phyloP scores from a whole-genome alignment of 1,284 basidiomycete genomes.

The Afroboletus lepidellus region DNA sequence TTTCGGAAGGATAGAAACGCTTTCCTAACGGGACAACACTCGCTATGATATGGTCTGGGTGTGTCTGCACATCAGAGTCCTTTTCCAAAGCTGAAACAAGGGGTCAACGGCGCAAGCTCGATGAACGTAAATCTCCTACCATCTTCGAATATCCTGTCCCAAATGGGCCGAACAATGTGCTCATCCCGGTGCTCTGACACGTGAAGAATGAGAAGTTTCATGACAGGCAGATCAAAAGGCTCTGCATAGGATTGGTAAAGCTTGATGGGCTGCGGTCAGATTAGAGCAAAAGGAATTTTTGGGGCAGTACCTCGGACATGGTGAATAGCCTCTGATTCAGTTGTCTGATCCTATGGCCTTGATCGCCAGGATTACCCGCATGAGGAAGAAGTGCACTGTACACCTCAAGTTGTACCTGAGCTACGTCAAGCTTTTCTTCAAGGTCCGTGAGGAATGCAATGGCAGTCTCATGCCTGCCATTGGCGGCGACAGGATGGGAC shows the following conservation, averaged over 20 bases:
- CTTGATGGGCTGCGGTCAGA: slow-evolving; percentile 41
- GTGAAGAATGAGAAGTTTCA: slow-evolving; percentile 90
- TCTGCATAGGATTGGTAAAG: slow-evolving; percentile 89
- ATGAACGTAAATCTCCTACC: slow-evolving; percentile 44
- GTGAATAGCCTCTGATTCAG: slow-evolving; percentile 59
- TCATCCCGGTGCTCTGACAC: slow-evolving; percentile 92
- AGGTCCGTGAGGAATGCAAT: slow-evolving; percentile 91
- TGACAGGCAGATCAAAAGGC: slow-evolving; percentile 80
- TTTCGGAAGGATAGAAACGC: slow-evolving; percentile 88
- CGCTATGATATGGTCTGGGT: slow-evolving; percentile 61
- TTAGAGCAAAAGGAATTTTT: slow-evolving; percentile 1
- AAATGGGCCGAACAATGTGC: slow-evolving; percentile 78
- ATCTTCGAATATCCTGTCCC: slow-evolving; percentile 84
- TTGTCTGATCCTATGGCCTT: slow-evolving; percentile 53
- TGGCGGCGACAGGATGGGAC: slow-evolving; percentile 79
- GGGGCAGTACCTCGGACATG: slow-evolving; percentile 64
- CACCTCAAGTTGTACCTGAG: slow-evolving; percentile 93
- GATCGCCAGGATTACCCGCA: slow-evolving; percentile 56
- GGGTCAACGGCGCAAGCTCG: slow-evolving; percentile 2
- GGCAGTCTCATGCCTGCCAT: slow-evolving; percentile 76
- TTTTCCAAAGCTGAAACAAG: slow-evolving; percentile 45
- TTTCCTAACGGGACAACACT: slow-evolving; percentile 73
- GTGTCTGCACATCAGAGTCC: slow-evolving; percentile 47
- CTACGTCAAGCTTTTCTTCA: slow-evolving; percentile 96
- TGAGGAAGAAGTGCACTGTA: slow-evolving; percentile 64